Conservation (phyloP, 768 basidiomycete genomes). For the Tulasnella sp. region DNA sequence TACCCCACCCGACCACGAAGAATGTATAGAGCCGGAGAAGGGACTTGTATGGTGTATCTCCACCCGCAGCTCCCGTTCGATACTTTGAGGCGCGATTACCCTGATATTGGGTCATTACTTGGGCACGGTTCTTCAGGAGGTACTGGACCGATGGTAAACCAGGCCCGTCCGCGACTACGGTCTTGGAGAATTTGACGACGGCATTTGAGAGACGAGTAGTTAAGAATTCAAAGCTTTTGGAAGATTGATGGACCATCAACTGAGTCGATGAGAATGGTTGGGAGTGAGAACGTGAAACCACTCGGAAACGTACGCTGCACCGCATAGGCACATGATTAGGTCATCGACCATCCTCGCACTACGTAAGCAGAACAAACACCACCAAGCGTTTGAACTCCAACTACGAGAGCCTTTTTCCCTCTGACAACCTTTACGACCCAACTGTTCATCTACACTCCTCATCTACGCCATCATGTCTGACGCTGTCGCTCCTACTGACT, state of each 20-base stretch:
- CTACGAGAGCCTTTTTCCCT: neutral
- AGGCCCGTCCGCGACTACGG: neutral
- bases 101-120: conserved; percentile 22
- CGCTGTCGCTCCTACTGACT: conserved; percentile 11
- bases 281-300: conserved; percentile 3
- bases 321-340: neutral
- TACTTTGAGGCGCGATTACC: conserved; percentile 1
- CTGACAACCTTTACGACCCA: neutral
- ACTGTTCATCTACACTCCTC: neutral
- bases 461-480: conserved; percentile 12
- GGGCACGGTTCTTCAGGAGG: conserved; percentile 13
- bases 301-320: neutral
- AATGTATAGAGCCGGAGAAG: conserved; percentile 10
- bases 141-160: conserved; percentile 15
- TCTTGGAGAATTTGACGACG: conserved; percentile 3
- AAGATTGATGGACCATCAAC: neutral
- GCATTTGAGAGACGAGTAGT: conserved; percentile 6
- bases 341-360: neutral
- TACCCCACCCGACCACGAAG: conserved; percentile 20
- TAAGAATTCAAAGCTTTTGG: neutral
- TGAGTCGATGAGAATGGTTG: neutral
- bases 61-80: conserved; percentile 4
- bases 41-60: conserved; percentile 6
- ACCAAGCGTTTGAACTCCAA: neutral
- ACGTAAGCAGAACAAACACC: neutral